These are phyloP conservation scores for Saccharum officinarum DNA, from an alignment of 176 grass and related monocot species.

Conservation along the genomic window DNA sequence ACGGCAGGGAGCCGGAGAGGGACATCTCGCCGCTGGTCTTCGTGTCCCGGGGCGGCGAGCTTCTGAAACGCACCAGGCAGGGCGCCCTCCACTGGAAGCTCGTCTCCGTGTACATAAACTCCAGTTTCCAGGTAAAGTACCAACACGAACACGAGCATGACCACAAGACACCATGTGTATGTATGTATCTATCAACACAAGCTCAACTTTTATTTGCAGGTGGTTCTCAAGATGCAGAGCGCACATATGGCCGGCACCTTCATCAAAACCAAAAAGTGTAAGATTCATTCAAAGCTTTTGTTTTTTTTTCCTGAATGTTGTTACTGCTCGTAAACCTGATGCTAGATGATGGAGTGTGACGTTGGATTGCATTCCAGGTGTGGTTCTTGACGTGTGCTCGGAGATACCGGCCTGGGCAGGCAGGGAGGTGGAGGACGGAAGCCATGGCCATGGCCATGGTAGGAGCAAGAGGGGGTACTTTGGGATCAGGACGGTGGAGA, in stretches of 20 bases:
- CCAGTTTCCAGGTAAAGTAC: slow-evolving; percentile 60
- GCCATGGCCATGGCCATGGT: neutral
- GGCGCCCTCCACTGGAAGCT: slow-evolving; percentile 96
- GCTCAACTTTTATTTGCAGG: slow-evolving; percentile 24
- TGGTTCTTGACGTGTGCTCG: slow-evolving; percentile 59
- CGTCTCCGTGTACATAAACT: slow-evolving; percentile 68
- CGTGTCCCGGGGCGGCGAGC: slow-evolving; percentile 77
- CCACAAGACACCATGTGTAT: neutral
- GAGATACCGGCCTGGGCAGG: slow-evolving; percentile 80
- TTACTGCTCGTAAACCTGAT: too few species aligned
- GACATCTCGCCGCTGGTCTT: slow-evolving; percentile 69
- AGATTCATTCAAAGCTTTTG: neutral
- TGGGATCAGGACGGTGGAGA: slow-evolving; percentile 67
- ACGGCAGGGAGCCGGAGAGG: slow-evolving; percentile 51
- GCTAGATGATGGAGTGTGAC: too few species aligned
- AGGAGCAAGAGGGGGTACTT: slow-evolving; percentile 64
- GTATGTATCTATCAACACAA: too few species aligned
- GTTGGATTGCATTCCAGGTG: slow-evolving; percentile 39
- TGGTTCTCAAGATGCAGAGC: slow-evolving; percentile 86
- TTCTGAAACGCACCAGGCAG: slow-evolving; percentile 91
- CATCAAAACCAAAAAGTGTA: slow-evolving; percentile 93
- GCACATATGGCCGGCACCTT: slow-evolving; percentile 90
- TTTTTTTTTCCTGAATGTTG: too few species aligned
- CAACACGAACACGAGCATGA: neutral
- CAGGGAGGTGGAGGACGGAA: slow-evolving; percentile 68